Evolutionary conservation across 306 rosid species (phyloP).

Genomic region (Citrullus amarus): DNA sequence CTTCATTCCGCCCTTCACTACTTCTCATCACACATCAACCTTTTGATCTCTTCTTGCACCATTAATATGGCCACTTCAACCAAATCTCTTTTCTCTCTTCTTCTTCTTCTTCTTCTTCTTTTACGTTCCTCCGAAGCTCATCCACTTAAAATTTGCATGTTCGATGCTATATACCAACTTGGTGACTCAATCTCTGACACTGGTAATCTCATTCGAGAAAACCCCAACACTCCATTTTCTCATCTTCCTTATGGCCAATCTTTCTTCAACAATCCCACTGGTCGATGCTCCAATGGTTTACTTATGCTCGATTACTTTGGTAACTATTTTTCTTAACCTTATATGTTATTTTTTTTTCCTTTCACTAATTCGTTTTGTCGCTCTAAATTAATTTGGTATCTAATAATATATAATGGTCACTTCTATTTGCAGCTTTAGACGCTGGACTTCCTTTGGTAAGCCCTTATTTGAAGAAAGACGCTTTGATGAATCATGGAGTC

Average conservation of each 20-base stretch:
- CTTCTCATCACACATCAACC: too few relatives aligned
- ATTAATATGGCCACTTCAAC: neutral
- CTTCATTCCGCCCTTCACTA: too few relatives aligned
- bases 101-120: neutral
- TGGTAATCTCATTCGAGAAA: conserved; percentile 4
- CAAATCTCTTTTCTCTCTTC: neutral
- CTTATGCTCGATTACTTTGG: conserved; percentile 11
- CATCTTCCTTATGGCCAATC: conserved; percentile 10
- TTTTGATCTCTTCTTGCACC: neutral
- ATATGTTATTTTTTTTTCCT: neutral
- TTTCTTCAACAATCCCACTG: conserved; percentile 7
- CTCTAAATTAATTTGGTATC: too few relatives aligned
- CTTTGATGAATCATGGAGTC: neutral
- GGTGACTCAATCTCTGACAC: conserved; percentile 15
- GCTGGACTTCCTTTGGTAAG: neutral
- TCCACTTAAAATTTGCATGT: neutral
- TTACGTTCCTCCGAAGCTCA: neutral
- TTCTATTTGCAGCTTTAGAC: neutral
- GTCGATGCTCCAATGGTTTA: conserved; percentile 14
- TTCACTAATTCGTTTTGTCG: too few relatives aligned
- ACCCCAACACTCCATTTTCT: neutral
- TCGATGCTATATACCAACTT: conserved; percentile 6
- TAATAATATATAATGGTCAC: too few relatives aligned
- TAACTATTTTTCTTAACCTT: neutral
- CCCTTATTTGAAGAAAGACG: neutral